These are phyloP conservation scores for Zymoseptoria passerinii DNA, from an alignment of 2,329 filamentous ascomycete genomes.

Conservation along the genomic window DNA sequence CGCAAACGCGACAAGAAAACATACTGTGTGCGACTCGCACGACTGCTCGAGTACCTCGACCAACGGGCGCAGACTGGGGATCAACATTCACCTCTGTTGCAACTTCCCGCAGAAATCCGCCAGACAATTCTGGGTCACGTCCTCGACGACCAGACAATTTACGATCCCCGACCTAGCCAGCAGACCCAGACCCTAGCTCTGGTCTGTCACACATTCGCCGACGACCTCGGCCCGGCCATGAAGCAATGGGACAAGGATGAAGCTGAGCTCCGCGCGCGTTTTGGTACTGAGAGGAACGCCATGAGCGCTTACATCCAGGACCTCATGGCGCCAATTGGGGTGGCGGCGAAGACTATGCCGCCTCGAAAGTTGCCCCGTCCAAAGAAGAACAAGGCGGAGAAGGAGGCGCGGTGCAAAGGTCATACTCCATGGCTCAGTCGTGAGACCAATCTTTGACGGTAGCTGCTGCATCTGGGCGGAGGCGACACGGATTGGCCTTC, in stretches of 20 bases:
- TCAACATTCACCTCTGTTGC: slow-evolving; percentile 1
- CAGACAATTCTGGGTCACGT: slow-evolving; percentile 8
- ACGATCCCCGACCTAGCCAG: slow-evolving; percentile 4
- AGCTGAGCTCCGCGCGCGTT: background rate
- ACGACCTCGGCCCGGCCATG: slow-evolving; percentile 4
- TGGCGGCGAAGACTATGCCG: background rate
- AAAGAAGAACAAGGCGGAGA: background rate
- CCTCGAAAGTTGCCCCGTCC: background rate
- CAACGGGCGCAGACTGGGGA: slow-evolving; percentile 1
- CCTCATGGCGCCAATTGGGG: background rate
- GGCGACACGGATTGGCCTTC: background rate
- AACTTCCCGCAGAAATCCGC: slow-evolving; percentile 10
- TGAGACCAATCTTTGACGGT: background rate
- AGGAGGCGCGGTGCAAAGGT: background rate
- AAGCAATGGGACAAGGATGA: slow-evolving; percentile 6
- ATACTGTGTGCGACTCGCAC: slow-evolving; percentile 7
- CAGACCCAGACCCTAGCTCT: slow-evolving; percentile 3
- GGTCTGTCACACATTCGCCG: slow-evolving; percentile 6
- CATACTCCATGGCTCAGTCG: background rate
- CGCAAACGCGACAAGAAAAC: slow-evolving; percentile 1
- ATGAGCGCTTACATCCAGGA: background rate
- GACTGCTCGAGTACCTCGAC: slow-evolving; percentile 7
- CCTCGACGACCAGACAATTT: slow-evolving; percentile 8
- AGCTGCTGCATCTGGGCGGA: background rate
- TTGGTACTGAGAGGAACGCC: background rate